Evolutionary conservation across 1,284 basidiomycete genomes (phyloP).

Genomic region (Lentinula novae-zelandiae): DNA sequence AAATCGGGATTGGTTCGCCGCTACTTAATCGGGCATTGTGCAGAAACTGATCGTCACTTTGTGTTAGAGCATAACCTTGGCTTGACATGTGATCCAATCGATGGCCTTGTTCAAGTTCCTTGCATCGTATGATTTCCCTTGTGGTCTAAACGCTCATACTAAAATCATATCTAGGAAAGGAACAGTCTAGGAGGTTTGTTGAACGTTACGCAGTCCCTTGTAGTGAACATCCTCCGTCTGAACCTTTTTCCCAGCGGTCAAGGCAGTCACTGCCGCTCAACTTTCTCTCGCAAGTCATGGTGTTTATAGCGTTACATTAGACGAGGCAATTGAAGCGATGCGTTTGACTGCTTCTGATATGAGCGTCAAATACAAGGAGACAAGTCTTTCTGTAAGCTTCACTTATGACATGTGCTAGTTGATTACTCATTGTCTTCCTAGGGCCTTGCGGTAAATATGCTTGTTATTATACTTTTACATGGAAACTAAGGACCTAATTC

Average conservation of each 20-base stretch:
- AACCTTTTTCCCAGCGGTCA: slow-evolving; percentile 55
- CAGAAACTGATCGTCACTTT: slow-evolving; percentile 10
- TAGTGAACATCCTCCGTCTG: not conserved
- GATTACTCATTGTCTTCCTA: slow-evolving; percentile 22
- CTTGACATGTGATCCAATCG: slow-evolving; percentile 89
- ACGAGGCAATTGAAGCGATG: slow-evolving; percentile 97
- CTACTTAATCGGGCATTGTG: not conserved
- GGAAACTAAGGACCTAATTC: slow-evolving; percentile 12
- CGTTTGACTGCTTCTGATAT: slow-evolving; percentile 85
- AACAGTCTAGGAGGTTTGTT: slow-evolving; percentile 78
- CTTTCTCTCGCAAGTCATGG: slow-evolving; percentile 90
- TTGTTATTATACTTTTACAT: slow-evolving; percentile 23
- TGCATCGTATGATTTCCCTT: slow-evolving; percentile 66
- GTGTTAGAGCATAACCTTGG: slow-evolving; percentile 78
- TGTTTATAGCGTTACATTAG: slow-evolving; percentile 83
- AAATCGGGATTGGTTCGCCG: slow-evolving; percentile 80
- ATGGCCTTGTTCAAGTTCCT: slow-evolving; percentile 91
- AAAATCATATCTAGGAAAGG: slow-evolving; percentile 51
- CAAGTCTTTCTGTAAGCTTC: slow-evolving; percentile 73
- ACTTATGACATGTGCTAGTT: not conserved
- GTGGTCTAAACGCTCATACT: slow-evolving; percentile 6
- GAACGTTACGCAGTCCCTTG: not conserved
- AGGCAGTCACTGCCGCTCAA: slow-evolving; percentile 90
- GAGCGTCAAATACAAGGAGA: slow-evolving; percentile 91
- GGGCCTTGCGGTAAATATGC: slow-evolving; percentile 55